Percentiles rank a stretch among this genome's conserved stretches.
Evolutionary conservation across 1,284 basidiomycete species (phyloP).

Genomic region (Dichomitus squalens): DNA sequence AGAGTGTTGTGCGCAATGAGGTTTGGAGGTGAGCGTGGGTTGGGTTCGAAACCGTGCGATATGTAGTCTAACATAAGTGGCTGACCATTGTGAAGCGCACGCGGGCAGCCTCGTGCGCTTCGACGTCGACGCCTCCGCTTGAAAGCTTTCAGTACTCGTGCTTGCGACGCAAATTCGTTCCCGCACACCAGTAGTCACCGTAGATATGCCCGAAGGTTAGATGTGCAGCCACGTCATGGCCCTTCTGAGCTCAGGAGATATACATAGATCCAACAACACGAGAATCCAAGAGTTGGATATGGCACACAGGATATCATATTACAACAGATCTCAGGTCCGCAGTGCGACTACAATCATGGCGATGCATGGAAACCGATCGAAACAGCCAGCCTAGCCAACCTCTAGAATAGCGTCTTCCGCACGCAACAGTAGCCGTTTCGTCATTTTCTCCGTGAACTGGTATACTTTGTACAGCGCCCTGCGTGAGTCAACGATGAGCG

Average conservation of each 20-base stretch:
- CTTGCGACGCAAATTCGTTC: too few relatives aligned
- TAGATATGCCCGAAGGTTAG: too few relatives aligned
- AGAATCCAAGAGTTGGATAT: too few relatives aligned
- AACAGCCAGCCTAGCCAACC: slow-evolving; percentile 40
- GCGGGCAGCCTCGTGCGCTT: background rate
- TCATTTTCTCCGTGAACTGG: slow-evolving; percentile 56
- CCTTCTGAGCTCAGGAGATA: too few relatives aligned
- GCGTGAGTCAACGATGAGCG: background rate
- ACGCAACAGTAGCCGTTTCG: slow-evolving; percentile 62
- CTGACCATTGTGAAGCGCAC: slow-evolving; percentile 7
- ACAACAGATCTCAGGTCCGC: too few relatives aligned
- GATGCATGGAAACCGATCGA: background rate
- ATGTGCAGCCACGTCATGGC: too few relatives aligned
- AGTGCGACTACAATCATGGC: background rate
- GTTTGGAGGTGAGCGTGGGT: background rate
- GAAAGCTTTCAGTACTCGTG: too few relatives aligned
- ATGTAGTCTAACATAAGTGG: slow-evolving; percentile 10
- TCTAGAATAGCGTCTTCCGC: slow-evolving; percentile 81
- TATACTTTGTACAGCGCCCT: slow-evolving; percentile 76
- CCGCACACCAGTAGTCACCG: too few relatives aligned
- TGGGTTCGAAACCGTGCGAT: background rate
- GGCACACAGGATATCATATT: too few relatives aligned
- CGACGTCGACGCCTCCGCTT: too few relatives aligned
- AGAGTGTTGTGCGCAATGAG: too few relatives aligned
- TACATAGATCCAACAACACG: too few relatives aligned